These are phyloP conservation scores for Russula sp. DNA, from an alignment of 768 basidiomycete species.

Conservation along the genomic window DNA sequence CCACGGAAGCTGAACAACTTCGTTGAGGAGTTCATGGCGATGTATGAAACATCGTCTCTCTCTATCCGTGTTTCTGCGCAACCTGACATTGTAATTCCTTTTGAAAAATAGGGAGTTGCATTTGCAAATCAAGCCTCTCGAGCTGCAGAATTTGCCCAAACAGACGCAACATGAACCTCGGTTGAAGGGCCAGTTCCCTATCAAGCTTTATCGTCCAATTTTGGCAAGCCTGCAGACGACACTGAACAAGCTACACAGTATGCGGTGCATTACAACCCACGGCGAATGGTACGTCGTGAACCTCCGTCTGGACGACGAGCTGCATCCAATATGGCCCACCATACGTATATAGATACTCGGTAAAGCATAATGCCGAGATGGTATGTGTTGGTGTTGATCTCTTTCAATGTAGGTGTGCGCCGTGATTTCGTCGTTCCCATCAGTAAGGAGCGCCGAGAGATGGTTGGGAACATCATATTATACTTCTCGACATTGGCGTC, in stretches of 20 bases:
- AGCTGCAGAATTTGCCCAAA: slow-evolving; percentile 74
- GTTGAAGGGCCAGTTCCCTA: slow-evolving; percentile 92
- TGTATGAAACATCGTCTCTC: slow-evolving; percentile 56
- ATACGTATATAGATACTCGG: slow-evolving; percentile 69
- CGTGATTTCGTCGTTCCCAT: slow-evolving; percentile 88
- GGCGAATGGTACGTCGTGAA: slow-evolving; percentile 79
- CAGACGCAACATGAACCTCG: slow-evolving; percentile 93
- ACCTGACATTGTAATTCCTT: not conserved
- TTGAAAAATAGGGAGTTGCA: slow-evolving; percentile 95
- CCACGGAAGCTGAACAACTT: slow-evolving; percentile 47
- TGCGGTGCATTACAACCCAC: slow-evolving; percentile 90
- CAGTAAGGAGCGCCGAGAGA: slow-evolving; percentile 80
- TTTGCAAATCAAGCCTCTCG: slow-evolving; percentile 83
- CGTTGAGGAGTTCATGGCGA: slow-evolving; percentile 85
- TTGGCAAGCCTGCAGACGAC: slow-evolving; percentile 79
- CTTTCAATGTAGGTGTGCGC: slow-evolving; percentile 52
- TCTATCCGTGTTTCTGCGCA: not conserved
- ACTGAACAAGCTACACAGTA: slow-evolving; percentile 84
- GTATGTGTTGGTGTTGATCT: not conserved
- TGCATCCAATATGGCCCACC: not conserved
- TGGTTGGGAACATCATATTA: slow-evolving; percentile 93
- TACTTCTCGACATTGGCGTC: slow-evolving; percentile 77
- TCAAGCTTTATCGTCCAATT: slow-evolving; percentile 73
- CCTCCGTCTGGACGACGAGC: not conserved
- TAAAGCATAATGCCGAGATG: slow-evolving; percentile 27